These are phyloP conservation scores for Pleurostoma richardsiae DNA, from an alignment of 2,329 filamentous ascomycete species.

Conservation along the genomic window DNA sequence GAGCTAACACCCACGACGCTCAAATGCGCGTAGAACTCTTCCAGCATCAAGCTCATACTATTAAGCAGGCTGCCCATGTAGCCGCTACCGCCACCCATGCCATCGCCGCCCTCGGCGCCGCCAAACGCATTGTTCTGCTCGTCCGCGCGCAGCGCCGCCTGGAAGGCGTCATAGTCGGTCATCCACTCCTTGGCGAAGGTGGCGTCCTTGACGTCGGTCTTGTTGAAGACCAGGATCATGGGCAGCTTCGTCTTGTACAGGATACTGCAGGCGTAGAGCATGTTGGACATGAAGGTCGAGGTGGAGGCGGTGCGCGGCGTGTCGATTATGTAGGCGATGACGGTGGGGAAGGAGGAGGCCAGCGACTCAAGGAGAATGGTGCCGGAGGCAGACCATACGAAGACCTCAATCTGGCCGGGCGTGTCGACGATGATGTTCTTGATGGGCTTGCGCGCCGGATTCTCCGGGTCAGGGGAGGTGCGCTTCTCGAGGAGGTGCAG, in stretches of 20 bases:
- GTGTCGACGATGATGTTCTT: constrained; percentile 91
- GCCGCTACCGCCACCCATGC: constrained; percentile 69
- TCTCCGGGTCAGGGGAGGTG: constrained; percentile 56
- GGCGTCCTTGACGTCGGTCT: constrained; percentile 91
- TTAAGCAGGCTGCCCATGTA: constrained; percentile 97
- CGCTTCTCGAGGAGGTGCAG: constrained; percentile 86
- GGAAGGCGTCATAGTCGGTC: constrained; percentile 97
- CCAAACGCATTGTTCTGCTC: constrained; percentile 75
- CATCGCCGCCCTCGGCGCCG: constrained; percentile 58
- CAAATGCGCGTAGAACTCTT: constrained; percentile 94
- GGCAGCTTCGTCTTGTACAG: constrained; percentile 97
- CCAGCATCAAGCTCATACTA: constrained; percentile 95
- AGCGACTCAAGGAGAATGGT: constrained; percentile 90
- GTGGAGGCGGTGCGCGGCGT: constrained; percentile 90
- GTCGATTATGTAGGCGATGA: constrained; percentile 96
- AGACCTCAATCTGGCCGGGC: constrained; percentile 96
- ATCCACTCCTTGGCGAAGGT: constrained; percentile 97
- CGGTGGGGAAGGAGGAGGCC: constrained; percentile 90
- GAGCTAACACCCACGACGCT: constrained; percentile 91
- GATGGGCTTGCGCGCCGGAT: constrained; percentile 58
- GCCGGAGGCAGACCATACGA: constrained; percentile 95
- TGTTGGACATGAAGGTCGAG: constrained; percentile 98
- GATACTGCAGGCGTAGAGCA: constrained; percentile 98
- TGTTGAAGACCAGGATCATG: constrained; percentile 99
- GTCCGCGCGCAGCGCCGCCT: constrained; percentile 75